Conservation (phyloP, 2,329 filamentous ascomycete species). For the Hymenoscyphus linearis region DNA sequence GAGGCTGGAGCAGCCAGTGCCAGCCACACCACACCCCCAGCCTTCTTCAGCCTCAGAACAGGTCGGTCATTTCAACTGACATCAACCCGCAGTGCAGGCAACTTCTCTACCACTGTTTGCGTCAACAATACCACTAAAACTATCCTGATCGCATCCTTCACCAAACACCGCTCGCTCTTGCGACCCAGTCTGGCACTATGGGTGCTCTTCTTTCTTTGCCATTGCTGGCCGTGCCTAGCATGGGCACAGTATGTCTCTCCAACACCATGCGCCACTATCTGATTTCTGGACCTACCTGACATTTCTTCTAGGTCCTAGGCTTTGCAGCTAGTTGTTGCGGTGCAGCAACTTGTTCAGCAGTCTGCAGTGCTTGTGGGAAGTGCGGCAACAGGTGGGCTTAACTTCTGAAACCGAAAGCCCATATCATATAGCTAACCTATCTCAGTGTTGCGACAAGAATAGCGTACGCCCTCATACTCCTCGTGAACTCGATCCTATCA, state of each 20-base stretch:
- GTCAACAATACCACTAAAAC: neutral
- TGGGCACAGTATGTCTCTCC: conserved; percentile 66
- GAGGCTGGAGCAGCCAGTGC: neutral
- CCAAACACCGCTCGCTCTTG: neutral
- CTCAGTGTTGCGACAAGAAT: conserved; percentile 89
- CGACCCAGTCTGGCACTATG: conserved; percentile 49
- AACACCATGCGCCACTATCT: neutral
- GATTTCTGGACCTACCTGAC: conserved; percentile 12
- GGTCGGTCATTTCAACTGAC: neutral
- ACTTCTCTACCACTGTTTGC: neutral
- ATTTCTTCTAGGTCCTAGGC: conserved; percentile 56
- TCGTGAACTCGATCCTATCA: conserved; percentile 92
- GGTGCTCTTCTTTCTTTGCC: conserved; percentile 87
- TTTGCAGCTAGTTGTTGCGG: conserved; percentile 90
- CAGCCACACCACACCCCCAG: neutral
- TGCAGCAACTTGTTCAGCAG: conserved; percentile 90
- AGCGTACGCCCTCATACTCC: conserved; percentile 88
- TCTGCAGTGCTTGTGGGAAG: conserved; percentile 93
- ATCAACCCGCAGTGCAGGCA: neutral
- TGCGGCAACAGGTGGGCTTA: conserved; percentile 78
- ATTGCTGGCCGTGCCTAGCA: conserved; percentile 79
- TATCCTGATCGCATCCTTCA: neutral
- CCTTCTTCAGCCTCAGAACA: neutral
- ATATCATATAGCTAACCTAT: neutral
- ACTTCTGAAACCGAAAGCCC: neutral